These are phyloP conservation scores for Collybia sordida DNA, from an alignment of 768 basidiomycete genomes.

Conservation along the genomic window DNA sequence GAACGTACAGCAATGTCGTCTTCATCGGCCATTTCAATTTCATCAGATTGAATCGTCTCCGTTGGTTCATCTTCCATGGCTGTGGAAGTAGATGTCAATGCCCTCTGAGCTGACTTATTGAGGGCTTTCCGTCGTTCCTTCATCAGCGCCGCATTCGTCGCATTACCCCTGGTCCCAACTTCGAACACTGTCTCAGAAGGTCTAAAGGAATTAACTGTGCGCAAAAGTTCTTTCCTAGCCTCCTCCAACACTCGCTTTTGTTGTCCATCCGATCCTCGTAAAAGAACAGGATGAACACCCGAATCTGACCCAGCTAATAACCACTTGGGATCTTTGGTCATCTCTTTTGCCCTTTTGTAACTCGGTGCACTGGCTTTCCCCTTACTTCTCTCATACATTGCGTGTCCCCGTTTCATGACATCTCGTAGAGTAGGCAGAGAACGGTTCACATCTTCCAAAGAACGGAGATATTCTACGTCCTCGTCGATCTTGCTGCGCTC, in stretches of 20 bases:
- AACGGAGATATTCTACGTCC: constrained; percentile 77
- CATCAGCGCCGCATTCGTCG: constrained; percentile 74
- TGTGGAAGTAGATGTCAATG: constrained; percentile 31
- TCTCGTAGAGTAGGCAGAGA: constrained; percentile 65
- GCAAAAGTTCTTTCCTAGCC: constrained; percentile 64
- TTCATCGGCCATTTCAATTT: constrained; percentile 76
- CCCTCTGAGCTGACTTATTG: constrained; percentile 57
- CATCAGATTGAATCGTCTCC: constrained; percentile 28
- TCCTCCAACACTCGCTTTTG: constrained; percentile 45
- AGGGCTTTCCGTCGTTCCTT: constrained; percentile 82
- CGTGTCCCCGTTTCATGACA: constrained; percentile 87
- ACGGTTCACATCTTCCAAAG: constrained; percentile 63
- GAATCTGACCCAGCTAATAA: constrained; percentile 63
- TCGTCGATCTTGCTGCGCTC: constrained; percentile 78
- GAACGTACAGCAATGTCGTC: constrained; percentile 66
- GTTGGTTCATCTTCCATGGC: constrained; percentile 29
- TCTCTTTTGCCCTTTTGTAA: constrained; percentile 87
- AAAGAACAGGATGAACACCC: constrained; percentile 70
- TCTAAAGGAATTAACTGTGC: constrained; percentile 76
- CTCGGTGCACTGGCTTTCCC: constrained; percentile 85
- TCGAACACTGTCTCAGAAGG: constrained; percentile 93
- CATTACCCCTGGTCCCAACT: constrained; percentile 71
- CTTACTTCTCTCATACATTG: constrained; percentile 92
- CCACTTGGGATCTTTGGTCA: constrained; percentile 74
- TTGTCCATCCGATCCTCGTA: constrained; percentile 35